phyloP scores from a whole-genome alignment of 441 rosid genomes.

The Pelargonium hybrid region DNA sequence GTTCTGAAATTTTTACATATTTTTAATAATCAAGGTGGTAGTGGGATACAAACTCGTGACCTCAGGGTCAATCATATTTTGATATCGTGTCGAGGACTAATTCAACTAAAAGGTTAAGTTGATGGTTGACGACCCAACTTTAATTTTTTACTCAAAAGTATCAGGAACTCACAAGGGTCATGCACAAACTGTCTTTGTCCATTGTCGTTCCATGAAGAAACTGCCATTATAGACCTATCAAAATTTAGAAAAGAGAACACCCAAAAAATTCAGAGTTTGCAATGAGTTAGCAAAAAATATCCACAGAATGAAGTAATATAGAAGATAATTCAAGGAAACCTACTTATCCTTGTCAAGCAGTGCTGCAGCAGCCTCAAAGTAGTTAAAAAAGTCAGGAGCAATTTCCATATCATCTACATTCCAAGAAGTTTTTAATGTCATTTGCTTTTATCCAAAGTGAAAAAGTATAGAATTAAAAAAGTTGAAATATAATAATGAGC shows the following conservation, averaged over 20 bases:
- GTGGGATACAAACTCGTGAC: no score
- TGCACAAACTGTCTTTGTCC: conserved; percentile 95
- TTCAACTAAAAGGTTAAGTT: no score
- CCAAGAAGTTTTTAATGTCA: conserved; percentile 20
- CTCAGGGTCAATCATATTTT: no score
- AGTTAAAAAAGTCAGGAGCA: conserved; percentile 84
- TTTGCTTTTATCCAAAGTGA: neutral
- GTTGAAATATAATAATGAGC: neutral
- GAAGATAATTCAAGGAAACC: conserved; percentile 20
- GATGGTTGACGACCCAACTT: no score
- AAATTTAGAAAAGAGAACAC: conserved; percentile 15
- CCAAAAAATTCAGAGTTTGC: conserved; percentile 13
- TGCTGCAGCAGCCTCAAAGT: conserved; percentile 84
- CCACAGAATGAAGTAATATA: conserved; percentile 8
- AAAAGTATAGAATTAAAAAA: neutral
- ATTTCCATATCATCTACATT: conserved; percentile 94
- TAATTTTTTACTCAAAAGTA: conserved; percentile 2
- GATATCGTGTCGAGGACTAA: no score
- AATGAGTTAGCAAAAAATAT: conserved; percentile 8
- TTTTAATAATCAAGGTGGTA: no score
- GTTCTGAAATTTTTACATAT: no score
- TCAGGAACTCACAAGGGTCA: conserved; percentile 60
- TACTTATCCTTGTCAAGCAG: conserved; percentile 90
- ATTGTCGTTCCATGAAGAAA: conserved; percentile 99
- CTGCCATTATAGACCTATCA: conserved; percentile 89